These are phyloP conservation scores for Apophysomyces elegans DNA, from an alignment of 371 early-diverging fungal genomes.

Conservation along the genomic window DNA sequence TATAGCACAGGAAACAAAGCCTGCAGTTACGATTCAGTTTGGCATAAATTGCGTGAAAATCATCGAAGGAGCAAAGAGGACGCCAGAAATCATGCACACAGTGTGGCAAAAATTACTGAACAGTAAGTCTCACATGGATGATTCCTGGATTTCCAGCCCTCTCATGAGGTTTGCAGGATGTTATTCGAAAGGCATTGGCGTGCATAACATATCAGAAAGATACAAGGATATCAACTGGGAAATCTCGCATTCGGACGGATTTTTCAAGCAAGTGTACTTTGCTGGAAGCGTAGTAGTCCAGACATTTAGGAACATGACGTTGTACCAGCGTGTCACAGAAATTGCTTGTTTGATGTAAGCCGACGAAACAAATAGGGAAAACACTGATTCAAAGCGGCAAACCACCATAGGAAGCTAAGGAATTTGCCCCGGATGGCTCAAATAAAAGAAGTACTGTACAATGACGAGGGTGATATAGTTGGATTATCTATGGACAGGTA, in stretches of 20 bases:
- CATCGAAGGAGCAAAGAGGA: not conserved
- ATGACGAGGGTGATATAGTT: constrained; percentile 51
- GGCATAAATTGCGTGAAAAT: too few species aligned
- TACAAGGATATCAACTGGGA: constrained; percentile 44
- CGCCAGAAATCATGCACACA: constrained; percentile 33
- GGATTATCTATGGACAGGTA: constrained; percentile 54
- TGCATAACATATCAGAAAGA: constrained; percentile 36
- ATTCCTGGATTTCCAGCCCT: too few species aligned
- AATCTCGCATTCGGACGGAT: constrained; percentile 53
- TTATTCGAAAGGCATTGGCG: constrained; percentile 33
- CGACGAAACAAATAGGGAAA: not conserved
- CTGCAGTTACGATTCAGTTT: too few species aligned
- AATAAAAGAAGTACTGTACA: constrained; percentile 46
- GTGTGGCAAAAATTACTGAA: constrained; percentile 43
- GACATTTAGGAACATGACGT: constrained; percentile 56
- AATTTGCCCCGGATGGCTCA: constrained; percentile 55
- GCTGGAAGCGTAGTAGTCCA: constrained; percentile 50
- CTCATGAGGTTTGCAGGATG: constrained; percentile 29
- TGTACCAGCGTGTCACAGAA: constrained; percentile 58
- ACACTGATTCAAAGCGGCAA: too few species aligned
- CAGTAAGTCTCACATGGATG: constrained; percentile 23
- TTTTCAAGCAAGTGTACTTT: constrained; percentile 56
- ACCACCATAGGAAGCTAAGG: constrained; percentile 42
- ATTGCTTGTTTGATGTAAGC: constrained; percentile 56
- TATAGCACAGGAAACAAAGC: too few species aligned